Base-by-base conservation (phyloP, 768 basidiomycete species). In the Naganishia kalamii region DNA sequence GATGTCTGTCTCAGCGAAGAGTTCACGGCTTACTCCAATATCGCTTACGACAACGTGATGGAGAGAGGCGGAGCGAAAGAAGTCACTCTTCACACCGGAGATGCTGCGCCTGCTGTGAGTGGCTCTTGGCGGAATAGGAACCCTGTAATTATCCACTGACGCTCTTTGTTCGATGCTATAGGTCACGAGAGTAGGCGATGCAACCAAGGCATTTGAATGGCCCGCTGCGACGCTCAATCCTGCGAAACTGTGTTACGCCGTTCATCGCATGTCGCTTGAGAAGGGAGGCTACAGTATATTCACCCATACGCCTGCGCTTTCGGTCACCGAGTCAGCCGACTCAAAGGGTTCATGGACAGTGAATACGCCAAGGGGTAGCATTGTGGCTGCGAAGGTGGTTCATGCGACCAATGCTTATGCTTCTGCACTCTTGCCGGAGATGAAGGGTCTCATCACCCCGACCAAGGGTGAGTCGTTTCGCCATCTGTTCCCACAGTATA, bases 371-470 rank as follows among this genome's bases (percentile, higher is more conserved):
- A 83, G 89, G n/a, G 90, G 92, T 0, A 68, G 71, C 0, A 74
- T 91, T 23, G 44, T 73, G 4, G 86, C 87, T 68, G 76, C 80
- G 21, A 85, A 86, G 65, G 83, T 94, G 47, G 80, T 96, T 4
- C 90, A 92, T 73, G 90, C 89, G 0, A 92, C 90, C 11, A 96
- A 96, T 70, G 92, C 81, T 0, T 92, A 93, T 66, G 84, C 86
- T 12, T 84, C 86, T 3, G 82, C 88, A 70, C 83, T 94, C 37
- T 80, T 96, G n/a, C 88, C 88, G 0, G 83, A 85, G 65, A 73
- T 92, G 30, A 70, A 52, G 13, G 70, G 70, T 0, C 33, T 72
- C 60, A 70, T 75, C 29, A 70, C 65, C 15, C 71, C 74, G 3
- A 68, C 62, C 46, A 68, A 65, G 60, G 70, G 67, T 68, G 37